Evolutionary conservation across 768 basidiomycete genomes (phyloP), one percentile per base, ranked within the genome.

Genomic region (Calocera viscosa): DNA sequence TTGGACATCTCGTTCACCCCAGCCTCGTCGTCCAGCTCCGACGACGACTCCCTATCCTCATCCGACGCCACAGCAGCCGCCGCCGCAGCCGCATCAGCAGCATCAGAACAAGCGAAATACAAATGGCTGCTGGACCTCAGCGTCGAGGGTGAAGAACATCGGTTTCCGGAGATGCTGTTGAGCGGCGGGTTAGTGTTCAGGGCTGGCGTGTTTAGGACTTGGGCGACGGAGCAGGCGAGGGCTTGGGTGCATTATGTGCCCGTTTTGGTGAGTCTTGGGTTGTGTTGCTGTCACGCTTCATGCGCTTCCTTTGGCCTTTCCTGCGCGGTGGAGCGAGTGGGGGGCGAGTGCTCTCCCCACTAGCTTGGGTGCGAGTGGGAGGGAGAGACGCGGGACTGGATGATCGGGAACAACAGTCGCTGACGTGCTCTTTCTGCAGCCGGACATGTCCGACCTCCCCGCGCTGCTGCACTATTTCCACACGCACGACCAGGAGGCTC

Each of bases 201-300:
- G 30, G 53, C 53, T 11, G 53, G 14, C 5, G 30, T 60, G 53
- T 60, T 26, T 10, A 26, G 53, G 53, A 30, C 5, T 14, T 60
- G 53, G 53, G 53, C 11, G 26, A 30, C 26, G 14, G 53, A 60
- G 26, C 24, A 22, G 53, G 30, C 26, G 11, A 60, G 53, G 53
- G 53, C 53, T 60, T 60, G 53, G 53, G 53, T 60, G 53, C 53
- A 60, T 60, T 60, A 32, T 16, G 53, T 60, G 53, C 53, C 53
- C 22, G 53, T 60, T 2, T 5, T 60, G 53, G 53, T 60, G 30
- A 12, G 53, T 60, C 53, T 7, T 7, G 8, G 7, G 7, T 47
- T 24, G 8, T 47, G 7, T 47, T 47, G 43, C 35, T 38, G 7
- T 38, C 43, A 7, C 19, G n/a, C 43, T 24, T 47, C 43, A 5